Conservation (phyloP, 2,329 filamentous ascomycete genomes). For the Fusarium oxysporum region DNA sequence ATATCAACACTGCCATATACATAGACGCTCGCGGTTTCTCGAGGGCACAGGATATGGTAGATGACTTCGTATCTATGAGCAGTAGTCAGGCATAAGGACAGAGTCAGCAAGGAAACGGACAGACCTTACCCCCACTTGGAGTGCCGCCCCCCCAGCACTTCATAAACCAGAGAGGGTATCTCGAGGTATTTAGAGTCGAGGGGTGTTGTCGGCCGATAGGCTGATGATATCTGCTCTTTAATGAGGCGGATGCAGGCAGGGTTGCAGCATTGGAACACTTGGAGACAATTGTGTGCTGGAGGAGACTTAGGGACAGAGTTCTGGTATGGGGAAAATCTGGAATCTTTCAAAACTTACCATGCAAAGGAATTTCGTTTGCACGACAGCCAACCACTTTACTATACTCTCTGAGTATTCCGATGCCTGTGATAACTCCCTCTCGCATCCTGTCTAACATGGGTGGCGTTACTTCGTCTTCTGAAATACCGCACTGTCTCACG, state of each 20-base stretch:
- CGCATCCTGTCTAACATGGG: conserved; percentile 15
- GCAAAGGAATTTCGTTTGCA: conserved; percentile 31
- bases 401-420: conserved; percentile 20
- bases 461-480: conserved; percentile 13
- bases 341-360: conserved; percentile 14
- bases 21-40: not conserved
- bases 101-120: not conserved
- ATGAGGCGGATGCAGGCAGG: conserved; percentile 9
- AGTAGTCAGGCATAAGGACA: conserved; percentile 2
- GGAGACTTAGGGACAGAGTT: not conserved
- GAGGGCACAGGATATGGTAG: conserved; percentile 5
- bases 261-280: conserved; percentile 15
- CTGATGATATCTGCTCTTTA: not conserved
- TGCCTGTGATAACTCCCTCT: conserved; percentile 15
- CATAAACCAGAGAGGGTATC: conserved; percentile 22
- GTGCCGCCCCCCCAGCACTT: conserved; percentile 12
- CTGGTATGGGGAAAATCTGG: not conserved
- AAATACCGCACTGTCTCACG: conserved; percentile 12
- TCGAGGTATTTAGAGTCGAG: conserved; percentile 20
- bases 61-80: conserved; percentile 15
- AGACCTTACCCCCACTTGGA: conserved; percentile 25
- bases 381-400: conserved; percentile 14
- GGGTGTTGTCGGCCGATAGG: conserved; percentile 18
- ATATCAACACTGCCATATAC: conserved; percentile 10
- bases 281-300: conserved; percentile 13